Evolutionary conservation across 768 basidiomycete genomes (phyloP), one percentile per base, ranked within the genome.

Genomic region (Lentinula sp.): DNA sequence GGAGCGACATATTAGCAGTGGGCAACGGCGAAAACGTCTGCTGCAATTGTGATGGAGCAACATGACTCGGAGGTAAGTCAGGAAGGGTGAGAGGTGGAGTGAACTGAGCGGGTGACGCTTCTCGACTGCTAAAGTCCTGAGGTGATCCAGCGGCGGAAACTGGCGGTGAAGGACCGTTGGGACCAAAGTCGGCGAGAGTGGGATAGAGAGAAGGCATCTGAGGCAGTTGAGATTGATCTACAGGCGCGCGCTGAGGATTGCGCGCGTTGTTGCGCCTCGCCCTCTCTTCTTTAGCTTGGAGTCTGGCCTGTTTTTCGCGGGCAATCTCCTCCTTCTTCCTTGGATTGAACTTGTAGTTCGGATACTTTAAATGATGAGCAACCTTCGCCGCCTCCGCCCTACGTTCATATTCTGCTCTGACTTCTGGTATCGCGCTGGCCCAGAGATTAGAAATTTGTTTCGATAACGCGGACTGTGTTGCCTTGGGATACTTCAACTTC

Each of bases 371-470:
- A 37, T 74, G 73, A 65, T 88, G 87, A 57, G 79, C 77, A 0
- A 74, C 75, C 66, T 86, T 86, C 53, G 69, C 77, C 49, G 72
- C 71, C 45, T 85, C 83, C 2, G 85, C 85, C 61, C 73, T 71
- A 35, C 76, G 74, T 65, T 87, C 85, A 63, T 78, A 88, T 3
- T 78, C 66, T 5, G 70, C 73, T 65, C 78, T 83, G 61, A 84
- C 77, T 0, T 72, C 73, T 1, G 76, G 73, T 0, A 73, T 50
- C 66, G 87, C 87, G 18, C 74, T 71, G 65, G 71, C 84, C 91
- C 91, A 93, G 79, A 86, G 76, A 4, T 69, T 53, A 9, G 85
- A 79, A 60, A 93, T 85, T 18, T 80, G 63, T 64, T 81, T 83
- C 50, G 89, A 91, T 53, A 91, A 80, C 16, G 81, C 78, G 4